A percentile compares a stretch with the other conserved stretches of the same genome.
Evolutionary conservation across 1,284 basidiomycete genomes (phyloP).

Genomic region (Phellinidium pouzarii): DNA sequence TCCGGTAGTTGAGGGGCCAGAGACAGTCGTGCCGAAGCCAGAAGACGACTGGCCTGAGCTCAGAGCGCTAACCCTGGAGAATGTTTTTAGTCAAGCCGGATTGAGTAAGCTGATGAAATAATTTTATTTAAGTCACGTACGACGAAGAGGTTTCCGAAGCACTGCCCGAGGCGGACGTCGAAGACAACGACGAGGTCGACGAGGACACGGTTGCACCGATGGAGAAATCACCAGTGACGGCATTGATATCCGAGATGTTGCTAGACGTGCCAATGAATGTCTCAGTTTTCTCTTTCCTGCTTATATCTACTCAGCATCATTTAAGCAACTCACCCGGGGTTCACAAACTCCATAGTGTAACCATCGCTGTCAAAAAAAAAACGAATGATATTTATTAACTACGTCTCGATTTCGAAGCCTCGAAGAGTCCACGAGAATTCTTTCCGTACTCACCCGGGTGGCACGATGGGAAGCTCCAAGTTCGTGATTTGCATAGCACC

Average conservation of each 20-base stretch:
- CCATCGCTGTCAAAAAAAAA: constrained; percentile 38
- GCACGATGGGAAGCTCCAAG: constrained; percentile 45
- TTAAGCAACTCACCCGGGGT: constrained; percentile 33
- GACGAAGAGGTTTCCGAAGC: neutral
- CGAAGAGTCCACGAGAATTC: neutral
- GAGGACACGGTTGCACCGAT: constrained; percentile 30
- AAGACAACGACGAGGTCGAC: constrained; percentile 17
- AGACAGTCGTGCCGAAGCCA: constrained; percentile 10
- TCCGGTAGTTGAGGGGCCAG: neutral
- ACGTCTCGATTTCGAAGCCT: neutral
- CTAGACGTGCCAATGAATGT: no score
- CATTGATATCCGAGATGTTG: constrained; percentile 42
- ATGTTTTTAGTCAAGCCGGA: constrained; percentile 10
- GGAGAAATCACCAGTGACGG: constrained; percentile 37
- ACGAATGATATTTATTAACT: constrained; percentile 7
- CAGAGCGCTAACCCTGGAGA: constrained; percentile 2
- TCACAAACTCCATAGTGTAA: constrained; percentile 48
- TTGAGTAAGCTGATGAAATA: no score
- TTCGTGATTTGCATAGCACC: constrained; percentile 29
- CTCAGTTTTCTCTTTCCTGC: neutral
- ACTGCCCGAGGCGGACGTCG: constrained; percentile 20
- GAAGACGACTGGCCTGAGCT: constrained; percentile 5
- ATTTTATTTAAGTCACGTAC: neutral
- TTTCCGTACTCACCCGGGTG: constrained; percentile 37
- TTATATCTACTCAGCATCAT: neutral